Evolutionary conservation across 306 rosid species (phyloP), one percentile per base, ranked within the genome.

Genomic region (Fragaria nilgerrensis): DNA sequence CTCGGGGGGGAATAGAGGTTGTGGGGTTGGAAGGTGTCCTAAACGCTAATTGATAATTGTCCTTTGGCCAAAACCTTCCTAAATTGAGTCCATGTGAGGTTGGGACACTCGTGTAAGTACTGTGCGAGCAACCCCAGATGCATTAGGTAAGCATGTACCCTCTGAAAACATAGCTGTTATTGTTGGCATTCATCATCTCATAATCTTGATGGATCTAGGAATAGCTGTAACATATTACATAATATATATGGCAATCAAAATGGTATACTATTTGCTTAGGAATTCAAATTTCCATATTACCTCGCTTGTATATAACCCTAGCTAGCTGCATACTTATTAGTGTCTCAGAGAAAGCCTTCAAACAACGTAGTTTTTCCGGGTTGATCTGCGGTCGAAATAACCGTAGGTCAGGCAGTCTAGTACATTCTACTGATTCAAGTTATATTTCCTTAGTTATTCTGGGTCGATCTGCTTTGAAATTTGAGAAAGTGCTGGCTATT

Each of bases 21-120:
- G 86, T 81, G 82, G 86, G 84, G 81, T 75, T 72, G n/a, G 66
- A 66, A 65, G 73, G 78, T 83, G 78, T 76, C 86, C 80, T 72
- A 61, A 83, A 72, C 83, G 77, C 89, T 83, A 77, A 87, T 81
- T 83, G 81, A 79, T 83, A 59, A 79, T 80, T 73, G 84, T 85
- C 88, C 86, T 81, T 76, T 74, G 56, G 63, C 70, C 68, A 73
- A 72, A 75, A 78, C 82, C 82, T 75, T 81, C 79, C 84, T 77
- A 74, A 74, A 79, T 80, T 80, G 81, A 77, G 68, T 59, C 78
- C 84, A 82, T 68, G 84, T 84, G 82, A 76, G 66, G 72, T 29
- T 81, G 70, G 47, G 47, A 36, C 47, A 82, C 75, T 50, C 86
- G 74, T 84, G 80, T 81, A 48, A 48, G 52, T 13, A 47, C 22